Evolutionary conservation across 148 eudicot genomes (phyloP), one percentile per base, ranked within the genome.

Genomic region (Rhododendron vialii): DNA sequence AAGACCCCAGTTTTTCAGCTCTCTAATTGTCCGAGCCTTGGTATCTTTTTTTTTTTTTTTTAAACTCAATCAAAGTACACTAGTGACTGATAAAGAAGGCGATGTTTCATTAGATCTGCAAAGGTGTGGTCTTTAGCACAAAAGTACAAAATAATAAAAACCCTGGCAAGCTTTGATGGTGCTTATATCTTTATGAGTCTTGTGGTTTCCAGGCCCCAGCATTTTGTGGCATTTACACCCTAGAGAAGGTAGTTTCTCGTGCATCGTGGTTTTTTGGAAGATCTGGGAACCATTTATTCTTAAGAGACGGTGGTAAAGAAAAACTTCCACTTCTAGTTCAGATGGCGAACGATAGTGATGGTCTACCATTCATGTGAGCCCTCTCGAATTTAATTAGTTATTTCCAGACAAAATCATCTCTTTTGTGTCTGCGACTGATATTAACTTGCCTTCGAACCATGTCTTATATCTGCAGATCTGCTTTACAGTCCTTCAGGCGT

Each of bases 311-410:
- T 55, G 93, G 92, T 75, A 88, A 89, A 55, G 96, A 93, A 84
- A 92, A 91, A 78, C 91, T 93, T 50, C 99, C 99, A 48, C 94
- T 97, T 82, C 91, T 97, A 83, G 90, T 97, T 85, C 91, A 87
- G 85, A 97, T 97, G 99, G 94, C 82, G 69, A 87, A 82, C 71
- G 96, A 97, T 74, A 88, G 79, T 59, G 98, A 93, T 11, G 92
- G 88, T 87, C 93, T 93, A 84, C 92, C 92, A 30, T 97, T 95
- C 88, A 91, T 97, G 99, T 97, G 87, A 91, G 98, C 63, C 53
- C 14, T 36, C 53, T 26, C 51, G 26, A 36, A 80, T 63, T 88
- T 63, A n/a, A 65, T 65, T 30, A 3, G 13, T 83, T 61, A 26
- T 45, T 30, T 26, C 12, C 7, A 28, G 69, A 13, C 24, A 17